Base-by-base conservation (phyloP, 2,329 filamentous ascomycete species). In the Aspergillus thermomutatus region DNA sequence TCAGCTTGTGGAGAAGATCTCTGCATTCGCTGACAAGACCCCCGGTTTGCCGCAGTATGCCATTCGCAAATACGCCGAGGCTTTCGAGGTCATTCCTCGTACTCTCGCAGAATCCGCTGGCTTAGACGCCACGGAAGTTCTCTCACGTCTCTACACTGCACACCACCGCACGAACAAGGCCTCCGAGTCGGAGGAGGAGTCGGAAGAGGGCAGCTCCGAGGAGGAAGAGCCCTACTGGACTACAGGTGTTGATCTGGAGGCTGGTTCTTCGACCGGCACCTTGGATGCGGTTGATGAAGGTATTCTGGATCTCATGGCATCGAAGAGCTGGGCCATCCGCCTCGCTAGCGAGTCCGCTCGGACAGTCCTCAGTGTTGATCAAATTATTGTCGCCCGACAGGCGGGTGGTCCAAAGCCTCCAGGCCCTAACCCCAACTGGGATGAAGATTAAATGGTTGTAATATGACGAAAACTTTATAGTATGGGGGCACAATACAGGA, bases 311-410 rank as follows among this genome's bases (percentile, higher is more conserved):
- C 83, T 99, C 46, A 83, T 97, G 78, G 86, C 92, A 59, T 87
- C 89, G 64, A 99, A 99, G 84, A 88, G 87, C 71, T 97, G 92
- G 93, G 94, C 94, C 49, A 96, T 99, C 76, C 94, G 94, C 80
- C 83, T 99, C 63, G 95, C 94, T 40, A 97, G 93, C 25, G 94
- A 99, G 78, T 89, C 94, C 43, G 93, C 92, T 53, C 85, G 94
- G 69, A 99, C 94, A 49, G 89, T 99, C 28, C 81, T 99, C 63
- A 96, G 92, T 49, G 94, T 99, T 41, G 94, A 99, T 77, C 95
- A 99, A 80, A 99, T 99, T 72, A 99, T 99, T 72, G 94, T 99
- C 56, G 92, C 95, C 61, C 87, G 93, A 79, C 94, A 97, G 80
- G 94, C 95, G 49, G 94, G 94, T 71, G 94, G 94, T 40, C 94